These are phyloP conservation scores for Diplodia seriata DNA, from an alignment of 2,329 filamentous ascomycete genomes.

Conservation along the genomic window DNA sequence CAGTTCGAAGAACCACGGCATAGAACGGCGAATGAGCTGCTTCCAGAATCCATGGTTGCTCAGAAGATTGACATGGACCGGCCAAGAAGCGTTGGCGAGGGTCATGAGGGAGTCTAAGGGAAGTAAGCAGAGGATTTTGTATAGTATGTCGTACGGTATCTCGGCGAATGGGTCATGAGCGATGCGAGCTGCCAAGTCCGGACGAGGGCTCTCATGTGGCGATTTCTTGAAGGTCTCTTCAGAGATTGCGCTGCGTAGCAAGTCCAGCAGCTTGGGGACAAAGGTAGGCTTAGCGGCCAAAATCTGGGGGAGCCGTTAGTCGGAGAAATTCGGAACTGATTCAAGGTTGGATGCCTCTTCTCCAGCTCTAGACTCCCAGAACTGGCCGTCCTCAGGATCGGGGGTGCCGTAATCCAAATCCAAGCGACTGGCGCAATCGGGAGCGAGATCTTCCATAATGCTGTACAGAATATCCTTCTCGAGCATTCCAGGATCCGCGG, in stretches of 20 bases:
- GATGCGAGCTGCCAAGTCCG: background rate
- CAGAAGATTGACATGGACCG: background rate
- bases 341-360: background rate
- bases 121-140: background rate
- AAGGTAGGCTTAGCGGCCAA: background rate
- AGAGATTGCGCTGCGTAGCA: background rate
- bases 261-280: background rate
- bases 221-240: background rate
- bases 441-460: background rate
- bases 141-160: background rate
- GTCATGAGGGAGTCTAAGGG: background rate
- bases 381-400: background rate
- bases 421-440: background rate
- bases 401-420: background rate
- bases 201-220: background rate
- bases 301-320: background rate
- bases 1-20: slow-evolving; percentile 6
- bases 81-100: background rate
- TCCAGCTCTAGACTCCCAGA: background rate
- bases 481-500: background rate
- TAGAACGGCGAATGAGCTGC: background rate
- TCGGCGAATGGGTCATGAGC: background rate
- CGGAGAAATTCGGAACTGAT: too few relatives aligned
- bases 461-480: background rate
- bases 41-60: slow-evolving; percentile 2